Evolutionary conservation across 2,329 filamentous ascomycete genomes (phyloP), one percentile per base, ranked within the genome.

Genomic region (Nemania serpens): DNA sequence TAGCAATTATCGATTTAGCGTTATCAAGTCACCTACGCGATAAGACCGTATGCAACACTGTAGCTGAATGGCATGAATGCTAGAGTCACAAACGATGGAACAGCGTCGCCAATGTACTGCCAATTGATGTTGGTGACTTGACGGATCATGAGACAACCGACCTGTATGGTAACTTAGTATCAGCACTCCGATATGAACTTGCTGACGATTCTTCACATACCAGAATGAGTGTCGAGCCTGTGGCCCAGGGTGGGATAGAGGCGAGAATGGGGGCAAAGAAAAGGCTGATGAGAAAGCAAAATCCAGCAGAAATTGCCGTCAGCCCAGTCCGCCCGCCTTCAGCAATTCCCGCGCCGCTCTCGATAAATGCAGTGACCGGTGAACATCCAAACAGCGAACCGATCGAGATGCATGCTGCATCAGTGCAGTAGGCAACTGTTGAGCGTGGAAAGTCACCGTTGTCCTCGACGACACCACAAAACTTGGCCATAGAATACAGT

Each of bases 391-490:
- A 81, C 0, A 93, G 78, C 0, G 87, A 84, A 3, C 88, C 88
- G 50, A 92, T 84, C 0, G 88, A 89, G 65, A 92, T 91, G 62
- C 87, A 88, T 13, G 87, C 75, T 1, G 89, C 89, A 66, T 93
- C 89, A 3, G 84, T 86, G 68, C 84, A 89, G 74, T 91, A 93
- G 1, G 93, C 93, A 34, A 94, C 77, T 0, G 92, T 91, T 2
- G 90, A 93, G 42, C 91, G 88, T 54, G 93, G 91, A 64, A 97
- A 97, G 73, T 96, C 91, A n/a, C 88, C 86, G 2, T 89, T 86
- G 47, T 84, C 81, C 66, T 88, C 82, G 66, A 90, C 85, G 46
- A 84, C 83, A 29, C 86, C 85, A 63, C 85, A 88, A 76, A 91
- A 91, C 20, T 88, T 87, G 1, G 89, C 90, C 89, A 93, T 92